Base-by-base conservation (phyloP, 1,284 basidiomycete species). In the Anthracocystis panici-leucophaei region DNA sequence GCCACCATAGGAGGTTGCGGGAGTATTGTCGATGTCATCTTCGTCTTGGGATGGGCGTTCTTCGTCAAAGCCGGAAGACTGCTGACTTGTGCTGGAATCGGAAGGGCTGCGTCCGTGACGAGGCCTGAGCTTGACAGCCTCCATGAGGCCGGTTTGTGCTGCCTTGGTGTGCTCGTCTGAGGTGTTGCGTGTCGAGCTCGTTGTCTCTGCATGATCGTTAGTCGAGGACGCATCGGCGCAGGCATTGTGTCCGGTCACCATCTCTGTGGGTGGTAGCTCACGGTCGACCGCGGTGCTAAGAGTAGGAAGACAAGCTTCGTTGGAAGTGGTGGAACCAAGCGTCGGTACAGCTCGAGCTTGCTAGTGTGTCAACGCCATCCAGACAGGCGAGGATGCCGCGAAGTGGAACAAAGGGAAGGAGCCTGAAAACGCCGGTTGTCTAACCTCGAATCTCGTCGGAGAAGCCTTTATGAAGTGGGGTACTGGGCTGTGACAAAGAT, bases 11-110 rank as follows among this genome's bases (percentile, higher is more conserved):
- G 67, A 70, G 54, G 72, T 75, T 21, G 72, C 72, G 11, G 72
- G 72, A 11, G 72, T 75, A 25, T 75, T 69, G 59, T 75, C 72
- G 53, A 75, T 69, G 40, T 69, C 64, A 27, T 66, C 59, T 21
- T 72, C 71, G 48, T 74, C 71, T 42, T 74, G 70, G 4, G 70
- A 73, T 7, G 70, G 57, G 11, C 60, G 57, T 27, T 68, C 71
- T 7, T 65, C 40, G 51, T 74, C 71, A 35, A 74, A 74, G 31
- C 35, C 56, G 25, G 65, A 74, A 12, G 71, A 74, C n/a, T 51
- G 60, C 18, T 65, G 41, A 44, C 71, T 74, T 31, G 51, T 35
- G 29, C 60, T 62, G 21, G 71, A 74, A 46, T 48, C 52, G 25
- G 70, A 73, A 14, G 49, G 63, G 25, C 41, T 73, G 48, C 61